phyloP scores from a whole-genome alignment of 768 basidiomycete genomes.

The Podaxis sp. region DNA sequence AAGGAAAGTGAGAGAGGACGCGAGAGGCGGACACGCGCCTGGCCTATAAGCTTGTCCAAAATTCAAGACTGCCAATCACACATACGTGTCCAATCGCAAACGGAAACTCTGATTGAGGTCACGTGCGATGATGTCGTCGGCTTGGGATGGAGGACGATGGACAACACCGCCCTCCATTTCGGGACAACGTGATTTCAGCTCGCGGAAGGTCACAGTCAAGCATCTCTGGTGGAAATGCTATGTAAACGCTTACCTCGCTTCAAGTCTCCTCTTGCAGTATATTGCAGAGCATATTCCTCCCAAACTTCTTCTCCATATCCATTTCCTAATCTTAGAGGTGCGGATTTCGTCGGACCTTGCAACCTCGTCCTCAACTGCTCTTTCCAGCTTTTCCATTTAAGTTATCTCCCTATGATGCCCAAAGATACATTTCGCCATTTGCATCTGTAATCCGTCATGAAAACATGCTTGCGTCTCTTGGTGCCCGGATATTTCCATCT shows the following conservation, averaged over 20 bases:
- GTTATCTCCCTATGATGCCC: slow-evolving; percentile 45
- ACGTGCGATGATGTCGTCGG: background rate
- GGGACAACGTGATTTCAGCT: background rate
- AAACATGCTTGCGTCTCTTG: slow-evolving; percentile 26
- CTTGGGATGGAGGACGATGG: background rate
- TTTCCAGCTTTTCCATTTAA: slow-evolving; percentile 51
- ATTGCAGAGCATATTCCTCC: background rate
- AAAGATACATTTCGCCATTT: slow-evolving; percentile 35
- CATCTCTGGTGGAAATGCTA: slow-evolving; percentile 12
- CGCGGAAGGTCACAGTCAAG: background rate
- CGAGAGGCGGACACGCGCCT: slow-evolving; percentile 3
- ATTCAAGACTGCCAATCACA: slow-evolving; percentile 18
- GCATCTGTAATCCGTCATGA: slow-evolving; percentile 27
- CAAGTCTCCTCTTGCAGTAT: background rate
- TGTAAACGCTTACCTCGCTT: slow-evolving; percentile 11
- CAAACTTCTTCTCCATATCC: slow-evolving; percentile 25
- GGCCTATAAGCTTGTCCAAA: slow-evolving; percentile 8
- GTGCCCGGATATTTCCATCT: slow-evolving; percentile 37
- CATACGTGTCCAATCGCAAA: slow-evolving; percentile 28
- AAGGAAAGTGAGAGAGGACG: slow-evolving; percentile 17
- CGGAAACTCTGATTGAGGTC: background rate
- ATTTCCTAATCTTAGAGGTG: slow-evolving; percentile 38
- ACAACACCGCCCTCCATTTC: background rate
- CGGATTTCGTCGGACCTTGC: slow-evolving; percentile 1
- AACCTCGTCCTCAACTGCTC: background rate